Evolutionary conservation across 495 filamentous ascomycete genomes (phyloP), one percentile per base, ranked within the genome.

Genomic region (Aspergillus sclerotiicarbonarius): DNA sequence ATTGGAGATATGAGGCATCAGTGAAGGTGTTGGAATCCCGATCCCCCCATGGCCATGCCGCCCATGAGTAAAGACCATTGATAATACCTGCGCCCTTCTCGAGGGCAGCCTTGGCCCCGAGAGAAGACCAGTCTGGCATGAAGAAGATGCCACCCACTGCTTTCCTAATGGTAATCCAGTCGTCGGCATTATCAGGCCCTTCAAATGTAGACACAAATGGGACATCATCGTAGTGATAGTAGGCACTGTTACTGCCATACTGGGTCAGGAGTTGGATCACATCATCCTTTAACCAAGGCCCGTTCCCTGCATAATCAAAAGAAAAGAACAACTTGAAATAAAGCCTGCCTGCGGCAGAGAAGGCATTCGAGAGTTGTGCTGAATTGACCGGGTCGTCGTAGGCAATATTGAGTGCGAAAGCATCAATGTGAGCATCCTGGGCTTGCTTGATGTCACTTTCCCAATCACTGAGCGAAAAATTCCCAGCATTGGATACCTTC

Each of bases 191-290:
- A n/a, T 49, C 63, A 7, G 77, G 71, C 1, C 85, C 87, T 60
- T 90, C 87, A 55, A 90, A 90, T 0, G 88, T 90, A 0, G 83
- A 87, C 18, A 89, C 85, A 15, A 90, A 76, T 0, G 84, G 78
- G 43, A 73, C 72, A 35, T 70, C 72, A 15, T 82, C 66, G 47
- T 84, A 8, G 32, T 74, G 70, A 63, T 79, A 81, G 61, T 89
- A 82, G 0, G 82, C 78, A 7, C 64, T 13, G 3, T 65, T 71
- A 5, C 53, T 50, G 43, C 75, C 80, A 68, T 83, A 84, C 7
- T 71, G 57, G 49, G 84, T 80, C 54, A 90, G 76, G 16, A 80
- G 71, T 35, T 63, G 57, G n/a, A 79, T 68, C 4, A 89, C 84
- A 54, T 82, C 73, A 6, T 71, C 60, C 10, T 78, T 68, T 0